Conservation (phyloP, 2,329 filamentous ascomycete genomes). For the Cladophialophora immunda region DNA sequence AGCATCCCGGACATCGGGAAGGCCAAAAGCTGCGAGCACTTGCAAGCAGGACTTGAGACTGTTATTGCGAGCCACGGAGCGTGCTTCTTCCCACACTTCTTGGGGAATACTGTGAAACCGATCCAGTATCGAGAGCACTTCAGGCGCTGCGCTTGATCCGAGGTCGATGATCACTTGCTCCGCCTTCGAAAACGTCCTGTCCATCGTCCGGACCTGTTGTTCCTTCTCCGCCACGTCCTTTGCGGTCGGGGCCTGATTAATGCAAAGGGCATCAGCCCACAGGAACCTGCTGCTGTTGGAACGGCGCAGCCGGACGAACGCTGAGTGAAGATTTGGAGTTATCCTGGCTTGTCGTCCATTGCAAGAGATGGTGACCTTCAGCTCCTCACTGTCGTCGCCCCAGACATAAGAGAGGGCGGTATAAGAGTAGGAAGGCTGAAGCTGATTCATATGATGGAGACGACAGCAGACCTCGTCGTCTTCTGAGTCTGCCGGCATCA, state of each 20-base stretch:
- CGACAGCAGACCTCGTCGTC: background rate
- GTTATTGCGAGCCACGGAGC: background rate
- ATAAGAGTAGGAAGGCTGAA: slow-evolving; percentile 1
- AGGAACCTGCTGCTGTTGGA: background rate
- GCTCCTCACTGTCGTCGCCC: slow-evolving; percentile 1
- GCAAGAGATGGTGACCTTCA: slow-evolving; percentile 11
- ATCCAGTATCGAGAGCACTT: slow-evolving; percentile 13
- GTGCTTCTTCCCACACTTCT: slow-evolving; percentile 4
- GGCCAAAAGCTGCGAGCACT: background rate
- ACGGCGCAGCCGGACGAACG: slow-evolving; percentile 10
- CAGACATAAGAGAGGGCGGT: slow-evolving; percentile 30
- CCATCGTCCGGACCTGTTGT: slow-evolving; percentile 28
- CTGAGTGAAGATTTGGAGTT: slow-evolving; percentile 26
- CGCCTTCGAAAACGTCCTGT: slow-evolving; percentile 23
- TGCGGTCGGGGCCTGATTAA: slow-evolving; percentile 21
- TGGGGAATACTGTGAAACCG: slow-evolving; percentile 14
- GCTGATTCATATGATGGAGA: slow-evolving; percentile 12
- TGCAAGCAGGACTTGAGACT: background rate
- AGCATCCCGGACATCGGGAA: background rate
- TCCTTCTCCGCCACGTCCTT: slow-evolving; percentile 8
- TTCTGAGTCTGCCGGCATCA: background rate
- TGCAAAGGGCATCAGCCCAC: slow-evolving; percentile 34
- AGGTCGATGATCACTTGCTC: too few species aligned
- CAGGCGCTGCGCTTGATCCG: slow-evolving; percentile 18
- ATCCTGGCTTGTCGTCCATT: slow-evolving; percentile 14